Evolutionary conservation across 345 rosid genomes (phyloP).

Genomic region (Hibiscus syriacus): DNA sequence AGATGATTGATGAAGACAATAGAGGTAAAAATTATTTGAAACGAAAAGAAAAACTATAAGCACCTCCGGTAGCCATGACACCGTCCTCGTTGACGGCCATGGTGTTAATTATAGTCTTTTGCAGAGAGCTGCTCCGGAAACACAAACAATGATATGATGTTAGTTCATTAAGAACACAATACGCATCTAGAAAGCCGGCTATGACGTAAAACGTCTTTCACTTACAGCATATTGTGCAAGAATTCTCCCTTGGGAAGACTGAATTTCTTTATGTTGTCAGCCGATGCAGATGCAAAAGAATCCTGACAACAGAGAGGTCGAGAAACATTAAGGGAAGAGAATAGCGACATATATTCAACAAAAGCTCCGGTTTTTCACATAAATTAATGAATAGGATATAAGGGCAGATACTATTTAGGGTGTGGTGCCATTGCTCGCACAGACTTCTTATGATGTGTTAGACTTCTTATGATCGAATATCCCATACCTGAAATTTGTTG

Average conservation of each 20-base stretch:
- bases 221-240: slow-evolving; percentile 97
- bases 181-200: slow-evolving; percentile 2
- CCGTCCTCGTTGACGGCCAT: slow-evolving; percentile 97
- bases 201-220: slow-evolving; percentile 14
- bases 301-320: slow-evolving; percentile 37
- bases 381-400: slow-evolving; percentile 6
- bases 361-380: not conserved
- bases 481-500: slow-evolving; percentile 76
- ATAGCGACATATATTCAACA: too few species aligned
- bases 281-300: slow-evolving; percentile 95
- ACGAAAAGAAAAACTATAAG: not conserved
- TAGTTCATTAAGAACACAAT: not conserved
- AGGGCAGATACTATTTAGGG: slow-evolving; percentile 72
- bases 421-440: slow-evolving; percentile 93
- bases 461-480: slow-evolving; percentile 85
- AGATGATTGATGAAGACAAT: not conserved
- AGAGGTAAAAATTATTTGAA: not conserved
- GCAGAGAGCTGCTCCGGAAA: slow-evolving; percentile 71
- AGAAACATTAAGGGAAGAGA: too few species aligned
- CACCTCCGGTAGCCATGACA: slow-evolving; percentile 96
- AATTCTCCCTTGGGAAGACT: slow-evolving; percentile 90
- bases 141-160: not conserved
- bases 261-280: slow-evolving; percentile 92
- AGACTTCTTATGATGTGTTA: slow-evolving; percentile 96
- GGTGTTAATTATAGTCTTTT: slow-evolving; percentile 88